Evolutionary conservation across 805 yeast species (phyloP), one percentile per base, ranked within the genome.

Genomic region (Pichia manshurica): DNA sequence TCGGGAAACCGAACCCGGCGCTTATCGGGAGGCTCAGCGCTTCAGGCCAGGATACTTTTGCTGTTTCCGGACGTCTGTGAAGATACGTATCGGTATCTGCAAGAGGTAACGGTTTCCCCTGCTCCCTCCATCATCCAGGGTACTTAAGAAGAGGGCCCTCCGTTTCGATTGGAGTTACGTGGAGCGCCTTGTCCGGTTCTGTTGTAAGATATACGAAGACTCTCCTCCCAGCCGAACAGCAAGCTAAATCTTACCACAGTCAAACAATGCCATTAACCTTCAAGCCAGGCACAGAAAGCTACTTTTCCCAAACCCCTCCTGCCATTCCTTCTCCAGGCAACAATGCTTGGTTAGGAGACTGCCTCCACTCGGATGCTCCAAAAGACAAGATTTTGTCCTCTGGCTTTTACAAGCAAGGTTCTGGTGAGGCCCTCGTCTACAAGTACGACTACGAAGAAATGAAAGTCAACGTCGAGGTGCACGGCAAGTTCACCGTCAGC

Each of bases 341-440:
- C 70, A 82, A 82, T 65, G 75, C 88, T 7, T 82, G 79, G 72
- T 71, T 82, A 52, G 84, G 86, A 46, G 89, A 82, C 60, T 69
- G 73, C 53, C 77, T 77, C 67, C 73, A 81, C 37, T 77, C 84
- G 19, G 80, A 77, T 23, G 82, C 81, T 46, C 80, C 78, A 56
- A 63, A 70, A 44, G 87, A 77, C 43, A 65, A 80, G 61, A 78
- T 78, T 62, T 77, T 82, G 54, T 66, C 81, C 16, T 72, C 81
- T 61, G 89, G 89, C 45, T 82, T 82, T 70, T 82, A 78, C 19
- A 48, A 48, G 32, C 87, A 82, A 67, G 83, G 79, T 64, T 68
- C 70, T 47, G 88, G 88, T 50, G 81, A 77, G 63, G 77, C 83
- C 42, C 73, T 82, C 61, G 85, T 77, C n/a, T 82, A 82, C 74